Evolutionary conservation across 306 rosid species (phyloP).

Genomic region (Citrullus colocynthis): DNA sequence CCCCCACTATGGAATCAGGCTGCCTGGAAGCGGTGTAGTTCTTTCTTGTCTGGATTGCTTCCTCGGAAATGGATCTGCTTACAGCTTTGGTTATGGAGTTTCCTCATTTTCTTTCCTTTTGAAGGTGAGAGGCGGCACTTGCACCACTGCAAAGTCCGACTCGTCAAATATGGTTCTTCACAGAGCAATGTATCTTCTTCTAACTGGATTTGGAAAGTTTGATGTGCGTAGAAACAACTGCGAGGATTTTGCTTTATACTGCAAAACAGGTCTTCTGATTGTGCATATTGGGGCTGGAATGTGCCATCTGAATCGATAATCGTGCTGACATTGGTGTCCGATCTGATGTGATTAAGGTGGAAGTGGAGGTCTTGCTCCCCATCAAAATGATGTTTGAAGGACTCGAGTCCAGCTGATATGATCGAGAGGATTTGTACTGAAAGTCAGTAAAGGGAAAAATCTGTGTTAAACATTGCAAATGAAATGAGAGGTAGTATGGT

Average conservation of each 20-base stretch:
- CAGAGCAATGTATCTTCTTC: constrained; percentile 91
- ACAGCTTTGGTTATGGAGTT: constrained; percentile 69
- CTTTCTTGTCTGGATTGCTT: constrained; percentile 92
- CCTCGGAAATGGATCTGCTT: constrained; percentile 61
- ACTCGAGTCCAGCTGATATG: constrained; percentile 18
- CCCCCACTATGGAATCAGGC: too few relatives aligned
- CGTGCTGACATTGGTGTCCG: constrained; percentile 72
- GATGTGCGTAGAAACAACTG: constrained; percentile 73
- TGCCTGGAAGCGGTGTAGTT: background rate
- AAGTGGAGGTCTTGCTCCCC: constrained; percentile 58
- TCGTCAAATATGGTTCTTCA: constrained; percentile 47
- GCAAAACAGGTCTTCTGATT: constrained; percentile 79
- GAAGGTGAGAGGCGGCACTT: constrained; percentile 82
- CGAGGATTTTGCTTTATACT: constrained; percentile 89
- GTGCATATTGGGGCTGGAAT: constrained; percentile 56
- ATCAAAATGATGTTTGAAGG: constrained; percentile 21
- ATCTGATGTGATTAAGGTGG: constrained; percentile 63
- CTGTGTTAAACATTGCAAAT: too few relatives aligned
- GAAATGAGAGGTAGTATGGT: too few relatives aligned
- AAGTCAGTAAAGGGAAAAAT: background rate
- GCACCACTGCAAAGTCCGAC: constrained; percentile 76
- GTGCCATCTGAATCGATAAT: constrained; percentile 70
- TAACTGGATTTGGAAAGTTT: constrained; percentile 82
- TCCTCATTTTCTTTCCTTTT: constrained; percentile 58
- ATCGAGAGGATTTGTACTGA: background rate